A percentile compares a stretch with the other conserved stretches of the same genome.
Evolutionary conservation across 768 basidiomycete genomes (phyloP).

Genomic region (Paxillus ammoniavirescens): DNA sequence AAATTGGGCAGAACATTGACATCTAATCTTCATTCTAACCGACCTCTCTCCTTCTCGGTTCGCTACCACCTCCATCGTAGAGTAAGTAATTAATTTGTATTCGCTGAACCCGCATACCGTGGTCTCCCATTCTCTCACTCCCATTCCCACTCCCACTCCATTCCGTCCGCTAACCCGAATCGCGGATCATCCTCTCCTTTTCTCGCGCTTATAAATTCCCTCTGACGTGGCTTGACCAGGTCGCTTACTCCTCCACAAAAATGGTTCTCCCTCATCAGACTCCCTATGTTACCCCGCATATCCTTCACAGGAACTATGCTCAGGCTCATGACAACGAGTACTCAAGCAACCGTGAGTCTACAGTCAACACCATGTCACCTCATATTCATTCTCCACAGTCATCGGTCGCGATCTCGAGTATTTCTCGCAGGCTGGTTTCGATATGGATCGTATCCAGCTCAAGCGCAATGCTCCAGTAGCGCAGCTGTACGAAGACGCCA

Average conservation of each 20-base stretch:
- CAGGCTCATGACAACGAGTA: slow-evolving; percentile 68
- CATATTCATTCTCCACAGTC: slow-evolving; percentile 45
- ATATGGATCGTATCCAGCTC: slow-evolving; percentile 96
- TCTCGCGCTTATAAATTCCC: slow-evolving; percentile 3
- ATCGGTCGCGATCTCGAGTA: slow-evolving; percentile 92
- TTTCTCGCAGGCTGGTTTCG: slow-evolving; percentile 99
- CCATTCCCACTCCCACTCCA: not conserved
- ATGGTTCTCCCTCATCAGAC: slow-evolving; percentile 75
- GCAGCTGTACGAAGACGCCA: slow-evolving; percentile 94
- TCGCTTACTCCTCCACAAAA: slow-evolving; percentile 19
- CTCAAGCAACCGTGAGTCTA: slow-evolving; percentile 52
- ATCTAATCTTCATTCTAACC: not conserved
- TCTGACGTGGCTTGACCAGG: slow-evolving; percentile 7
- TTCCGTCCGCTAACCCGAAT: slow-evolving; percentile 8
- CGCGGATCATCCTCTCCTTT: slow-evolving; percentile 24
- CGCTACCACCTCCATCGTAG: slow-evolving; percentile 3
- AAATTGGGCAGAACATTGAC: slow-evolving; percentile 9
- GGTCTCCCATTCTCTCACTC: not conserved
- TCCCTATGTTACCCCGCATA: slow-evolving; percentile 86
- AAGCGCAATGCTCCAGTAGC: slow-evolving; percentile 92
- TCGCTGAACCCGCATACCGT: not conserved
- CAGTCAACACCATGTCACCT: slow-evolving; percentile 7
- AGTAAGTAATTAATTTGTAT: slow-evolving; percentile 16
- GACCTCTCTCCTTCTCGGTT: slow-evolving; percentile 1
- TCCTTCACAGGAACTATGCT: slow-evolving; percentile 84